phyloP scores from a whole-genome alignment of 768 basidiomycete species.

The Boletus huronensis region DNA sequence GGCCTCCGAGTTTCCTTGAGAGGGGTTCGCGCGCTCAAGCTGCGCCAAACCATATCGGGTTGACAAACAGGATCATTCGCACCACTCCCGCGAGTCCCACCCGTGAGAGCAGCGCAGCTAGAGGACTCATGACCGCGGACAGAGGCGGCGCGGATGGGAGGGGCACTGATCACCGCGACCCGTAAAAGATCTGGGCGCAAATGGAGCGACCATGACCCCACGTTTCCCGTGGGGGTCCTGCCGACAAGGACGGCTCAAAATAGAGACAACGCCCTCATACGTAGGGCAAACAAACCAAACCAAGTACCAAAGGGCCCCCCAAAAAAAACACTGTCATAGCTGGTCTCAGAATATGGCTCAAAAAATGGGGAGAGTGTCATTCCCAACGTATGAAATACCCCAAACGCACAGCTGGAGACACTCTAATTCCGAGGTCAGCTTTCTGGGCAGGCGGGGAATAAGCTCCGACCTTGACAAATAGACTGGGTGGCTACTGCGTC shows the following conservation, averaged over 20 bases:
- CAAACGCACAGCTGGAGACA: conserved; percentile 11
- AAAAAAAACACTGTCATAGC: not conserved
- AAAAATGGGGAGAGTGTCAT: conserved; percentile 1
- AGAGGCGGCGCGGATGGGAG: conserved; percentile 2
- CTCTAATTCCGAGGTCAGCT: conserved; percentile 10
- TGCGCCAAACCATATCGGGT: conserved; percentile 11
- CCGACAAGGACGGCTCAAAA: conserved; percentile 1
- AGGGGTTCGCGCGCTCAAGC: not conserved
- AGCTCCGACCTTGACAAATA: conserved; percentile 22
- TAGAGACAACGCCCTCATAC: not conserved
- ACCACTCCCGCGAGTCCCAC: conserved; percentile 11
- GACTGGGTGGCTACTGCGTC: not conserved
- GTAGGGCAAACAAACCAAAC: conserved; percentile 1
- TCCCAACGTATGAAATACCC: conserved; percentile 16
- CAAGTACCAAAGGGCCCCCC: not conserved
- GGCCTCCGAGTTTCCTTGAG: conserved; percentile 1
- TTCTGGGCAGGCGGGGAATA: conserved; percentile 14
- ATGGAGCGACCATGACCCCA: conserved; percentile 6
- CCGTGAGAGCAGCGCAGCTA: conserved; percentile 1
- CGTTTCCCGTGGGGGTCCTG: conserved; percentile 8
- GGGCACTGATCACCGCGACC: conserved; percentile 1
- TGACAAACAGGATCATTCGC: not conserved
- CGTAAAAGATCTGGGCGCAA: conserved; percentile 13
- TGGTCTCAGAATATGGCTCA: conserved; percentile 4
- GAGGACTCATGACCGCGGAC: conserved; percentile 4